Base-by-base conservation (phyloP, 768 basidiomycete genomes). In the Melanogaster broomeanus region DNA sequence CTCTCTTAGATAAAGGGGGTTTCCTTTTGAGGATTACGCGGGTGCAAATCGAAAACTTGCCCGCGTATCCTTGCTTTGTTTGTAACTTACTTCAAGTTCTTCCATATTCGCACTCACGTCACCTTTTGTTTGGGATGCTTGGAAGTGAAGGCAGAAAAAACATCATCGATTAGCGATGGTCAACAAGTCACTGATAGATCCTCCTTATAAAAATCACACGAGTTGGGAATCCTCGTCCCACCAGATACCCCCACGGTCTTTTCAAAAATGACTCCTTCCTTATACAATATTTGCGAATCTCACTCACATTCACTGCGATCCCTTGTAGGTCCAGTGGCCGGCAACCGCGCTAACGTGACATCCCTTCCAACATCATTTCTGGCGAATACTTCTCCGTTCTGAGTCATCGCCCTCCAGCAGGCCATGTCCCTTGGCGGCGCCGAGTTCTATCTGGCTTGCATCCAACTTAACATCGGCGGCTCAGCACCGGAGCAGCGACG, bases 381-480 rank as follows among this genome's bases (percentile, higher is more conserved):
- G 90, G 90, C 2, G 75, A 84, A 59, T 93, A 91, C 73, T 92
- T 40, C 66, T 90, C 59, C 87, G 90, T 6, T 82, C 89, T 66
- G 90, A 92, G 51, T 92, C 63, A 84, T 92, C 64, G 82, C 86
- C 9, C 81, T 92, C 15, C 90, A 92, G 56, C 74, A 81, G 30
- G 89, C 76, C n/a, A 69, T 67, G 27, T 55, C 64, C 2, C 6
- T 52, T 6, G 82, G 83, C 6, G 87, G 87, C 15, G 89, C 87
- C 2, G 68, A 69, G 53, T 71, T 69, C 46, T 69, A 69, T 38
- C 65, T 62, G 0, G 69, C 48, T 3, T 69, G 69, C 27, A 53
- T 66, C 30, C 68, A 69, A 39, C 57, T 71, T 25, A 59, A 25
- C 35, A 55, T 69, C 5, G 63, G 65, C 10, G 70, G 68, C 11